phyloP scores from a whole-genome alignment of 2,329 filamentous ascomycete genomes.

The Fusarium sp. region DNA sequence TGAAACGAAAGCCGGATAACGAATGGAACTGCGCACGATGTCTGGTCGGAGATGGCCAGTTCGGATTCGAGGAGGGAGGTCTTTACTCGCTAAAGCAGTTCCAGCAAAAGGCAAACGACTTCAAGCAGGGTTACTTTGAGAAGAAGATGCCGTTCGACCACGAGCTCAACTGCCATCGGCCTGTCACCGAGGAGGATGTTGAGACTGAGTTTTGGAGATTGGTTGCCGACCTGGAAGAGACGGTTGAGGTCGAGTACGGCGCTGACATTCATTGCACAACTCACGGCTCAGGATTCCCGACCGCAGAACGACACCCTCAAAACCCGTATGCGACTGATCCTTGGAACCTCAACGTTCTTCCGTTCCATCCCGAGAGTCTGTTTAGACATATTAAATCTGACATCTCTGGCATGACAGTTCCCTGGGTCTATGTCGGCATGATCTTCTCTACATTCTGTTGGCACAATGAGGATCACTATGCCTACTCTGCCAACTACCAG shows the following conservation, averaged over 20 bases:
- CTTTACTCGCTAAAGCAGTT: constrained; percentile 96
- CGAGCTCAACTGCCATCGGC: constrained; percentile 79
- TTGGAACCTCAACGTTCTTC: constrained; percentile 95
- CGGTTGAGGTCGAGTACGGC: constrained; percentile 96
- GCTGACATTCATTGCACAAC: constrained; percentile 98
- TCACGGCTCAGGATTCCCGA: constrained; percentile 96
- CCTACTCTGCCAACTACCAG: constrained; percentile 98
- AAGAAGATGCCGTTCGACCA: constrained; percentile 90
- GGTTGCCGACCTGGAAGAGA: constrained; percentile 92
- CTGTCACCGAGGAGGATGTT: constrained; percentile 92
- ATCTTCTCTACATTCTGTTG: constrained; percentile 99
- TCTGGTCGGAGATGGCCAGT: constrained; percentile 94
- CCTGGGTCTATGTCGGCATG: constrained; percentile 99
- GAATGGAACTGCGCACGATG: constrained; percentile 98
- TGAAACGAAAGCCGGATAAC: constrained; percentile 78
- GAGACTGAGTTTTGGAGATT: constrained; percentile 97
- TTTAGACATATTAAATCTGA: constrained; percentile 98
- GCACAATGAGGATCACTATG: constrained; percentile 98
- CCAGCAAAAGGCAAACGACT: constrained; percentile 93
- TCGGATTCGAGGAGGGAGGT: constrained; percentile 96
- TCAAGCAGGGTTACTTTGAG: constrained; percentile 94
- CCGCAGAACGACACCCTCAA: constrained; percentile 87
- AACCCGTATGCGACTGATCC: constrained; percentile 89
- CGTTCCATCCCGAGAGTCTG: constrained; percentile 87
- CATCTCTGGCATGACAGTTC: constrained; percentile 98